A percentile compares a stretch with the other conserved stretches of the same genome.
These are phyloP conservation scores for Aspergillus japonicus DNA, from an alignment of 2,329 filamentous ascomycete species.

Conservation along the genomic window DNA sequence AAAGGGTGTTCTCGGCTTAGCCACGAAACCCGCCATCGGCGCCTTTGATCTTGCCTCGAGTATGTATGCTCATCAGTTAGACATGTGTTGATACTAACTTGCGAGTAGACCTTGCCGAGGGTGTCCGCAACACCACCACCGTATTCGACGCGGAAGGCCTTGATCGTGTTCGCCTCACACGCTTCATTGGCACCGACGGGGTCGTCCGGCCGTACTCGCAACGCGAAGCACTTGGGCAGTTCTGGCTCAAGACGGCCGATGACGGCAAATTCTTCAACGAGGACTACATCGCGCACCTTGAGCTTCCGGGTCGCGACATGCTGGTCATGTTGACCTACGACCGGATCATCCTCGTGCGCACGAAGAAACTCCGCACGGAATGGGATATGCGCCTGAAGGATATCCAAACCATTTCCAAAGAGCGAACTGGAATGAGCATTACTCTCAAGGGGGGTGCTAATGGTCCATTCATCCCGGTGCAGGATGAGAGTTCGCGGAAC, in stretches of 20 bases:
- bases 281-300: conserved; percentile 92
- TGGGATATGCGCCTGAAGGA: conserved; percentile 97
- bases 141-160: conserved; percentile 95
- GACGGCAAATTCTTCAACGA: conserved; percentile 98
- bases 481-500: conserved; percentile 74
- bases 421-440: conserved; percentile 88
- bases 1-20: conserved; percentile 89
- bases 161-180: conserved; percentile 87
- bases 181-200: conserved; percentile 88
- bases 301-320: conserved; percentile 84
- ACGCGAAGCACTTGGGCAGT: conserved; percentile 92
- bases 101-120: conserved; percentile 73
- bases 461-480: conserved; percentile 90
- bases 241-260: conserved; percentile 97
- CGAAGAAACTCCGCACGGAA: conserved; percentile 79
- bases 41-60: conserved; percentile 94
- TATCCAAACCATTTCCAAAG: conserved; percentile 94
- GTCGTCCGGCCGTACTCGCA: conserved; percentile 93
- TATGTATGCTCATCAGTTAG: conserved; percentile 25
- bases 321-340: conserved; percentile 85
- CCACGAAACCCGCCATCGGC: conserved; percentile 94
- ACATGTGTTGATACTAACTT: conserved; percentile 11
- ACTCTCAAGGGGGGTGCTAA: conserved; percentile 86
- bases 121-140: conserved; percentile 96
- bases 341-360: conserved; percentile 85